Conservation (phyloP, 2,329 filamentous ascomycete species). For the Ophiostoma triangulosporum region DNA sequence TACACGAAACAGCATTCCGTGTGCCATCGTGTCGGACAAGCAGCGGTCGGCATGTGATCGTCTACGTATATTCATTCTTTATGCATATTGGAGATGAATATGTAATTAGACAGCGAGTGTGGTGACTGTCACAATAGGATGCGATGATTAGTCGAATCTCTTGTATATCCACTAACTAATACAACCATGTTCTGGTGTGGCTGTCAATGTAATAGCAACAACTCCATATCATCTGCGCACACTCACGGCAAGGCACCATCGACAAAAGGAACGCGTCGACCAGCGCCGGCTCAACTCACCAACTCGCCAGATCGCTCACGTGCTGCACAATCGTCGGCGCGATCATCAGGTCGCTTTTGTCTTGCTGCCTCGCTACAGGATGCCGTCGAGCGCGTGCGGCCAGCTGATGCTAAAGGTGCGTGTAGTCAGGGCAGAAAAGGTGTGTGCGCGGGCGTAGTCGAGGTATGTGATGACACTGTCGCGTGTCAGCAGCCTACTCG, state of each 20-base stretch:
- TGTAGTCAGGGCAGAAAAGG: slow-evolving; percentile 1
- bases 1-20: too few species aligned
- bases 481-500: slow-evolving; percentile 5
- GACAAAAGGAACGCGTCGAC: slow-evolving; percentile 8
- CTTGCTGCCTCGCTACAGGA: slow-evolving; percentile 5
- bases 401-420: slow-evolving; percentile 7
- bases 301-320: slow-evolving; percentile 6
- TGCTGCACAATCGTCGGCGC: slow-evolving; percentile 8
- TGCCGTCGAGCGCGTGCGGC: slow-evolving; percentile 3
- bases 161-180: too few species aligned
- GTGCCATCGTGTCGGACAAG: too few species aligned
- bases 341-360: slow-evolving; percentile 3
- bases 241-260: slow-evolving; percentile 8
- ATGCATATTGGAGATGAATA: too few species aligned
- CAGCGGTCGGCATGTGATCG: too few species aligned
- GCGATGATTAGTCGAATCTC: too few species aligned
- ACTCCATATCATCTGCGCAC: neutral
- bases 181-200: too few species aligned
- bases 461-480: slow-evolving; percentile 7
- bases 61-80: too few species aligned
- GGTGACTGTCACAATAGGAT: too few species aligned
- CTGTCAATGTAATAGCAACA: neutral
- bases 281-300: slow-evolving; percentile 9
- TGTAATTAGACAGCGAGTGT: too few species aligned
- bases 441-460: slow-evolving; percentile 6